Conservation (phyloP, 2,329 filamentous ascomycete species). For the Epichloe coenophiala region DNA sequence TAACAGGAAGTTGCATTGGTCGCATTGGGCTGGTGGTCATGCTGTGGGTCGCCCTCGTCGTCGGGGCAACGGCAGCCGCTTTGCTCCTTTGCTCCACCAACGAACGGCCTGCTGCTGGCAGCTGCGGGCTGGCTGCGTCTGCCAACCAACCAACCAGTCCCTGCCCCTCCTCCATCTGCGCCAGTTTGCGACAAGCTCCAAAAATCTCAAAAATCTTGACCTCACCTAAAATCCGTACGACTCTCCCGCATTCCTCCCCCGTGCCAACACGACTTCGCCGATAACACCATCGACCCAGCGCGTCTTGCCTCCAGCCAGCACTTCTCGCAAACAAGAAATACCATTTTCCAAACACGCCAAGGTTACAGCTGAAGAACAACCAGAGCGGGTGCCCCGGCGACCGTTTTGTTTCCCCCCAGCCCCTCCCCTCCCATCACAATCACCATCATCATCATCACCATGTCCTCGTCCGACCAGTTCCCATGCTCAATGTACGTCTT, state of each 20-base stretch:
- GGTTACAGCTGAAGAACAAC: too few relatives aligned
- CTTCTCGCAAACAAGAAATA: not conserved
- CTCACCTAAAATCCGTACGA: not conserved
- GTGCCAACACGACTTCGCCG: not conserved
- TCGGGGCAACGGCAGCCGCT: slow-evolving; percentile 9
- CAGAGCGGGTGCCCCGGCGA: not conserved
- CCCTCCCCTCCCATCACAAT: not conserved
- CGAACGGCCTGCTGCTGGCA: too few relatives aligned
- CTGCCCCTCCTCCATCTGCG: not conserved
- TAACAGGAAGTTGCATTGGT: not conserved
- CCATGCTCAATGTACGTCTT: slow-evolving; percentile 7
- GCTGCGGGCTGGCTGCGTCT: too few relatives aligned
- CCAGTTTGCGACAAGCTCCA: not conserved
- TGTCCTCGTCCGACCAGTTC: slow-evolving; percentile 3
- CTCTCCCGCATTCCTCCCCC: slow-evolving; percentile 5
- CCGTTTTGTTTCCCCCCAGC: not conserved
- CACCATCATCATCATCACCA: slow-evolving; percentile 1
- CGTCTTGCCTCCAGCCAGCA: not conserved
- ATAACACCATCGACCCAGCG: not conserved
- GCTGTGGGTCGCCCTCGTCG: slow-evolving; percentile 10
- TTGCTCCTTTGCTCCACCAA: too few relatives aligned
- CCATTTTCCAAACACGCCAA: not conserved
- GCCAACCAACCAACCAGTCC: too few relatives aligned
- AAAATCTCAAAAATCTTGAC: not conserved
- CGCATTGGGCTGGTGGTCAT: slow-evolving; percentile 1